Base-by-base conservation (phyloP, 495 filamentous ascomycete species). In the Staphylotrichum longicolle region DNA sequence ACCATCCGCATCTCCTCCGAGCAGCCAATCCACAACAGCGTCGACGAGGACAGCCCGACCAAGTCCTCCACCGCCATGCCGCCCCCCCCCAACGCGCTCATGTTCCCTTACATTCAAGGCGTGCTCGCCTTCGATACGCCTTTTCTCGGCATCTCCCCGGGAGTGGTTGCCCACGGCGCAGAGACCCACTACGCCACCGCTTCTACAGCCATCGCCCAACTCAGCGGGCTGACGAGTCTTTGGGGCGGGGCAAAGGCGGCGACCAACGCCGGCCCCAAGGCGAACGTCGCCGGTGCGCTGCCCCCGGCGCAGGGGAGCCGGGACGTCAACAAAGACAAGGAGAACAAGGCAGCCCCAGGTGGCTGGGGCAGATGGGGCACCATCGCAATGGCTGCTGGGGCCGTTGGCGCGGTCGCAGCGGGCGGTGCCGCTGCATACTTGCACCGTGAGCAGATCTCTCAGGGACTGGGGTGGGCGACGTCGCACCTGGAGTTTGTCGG, bases 401-500 rank as follows among this genome's bases (percentile, higher is more conserved):
- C 87, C 0, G 91, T 88, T 0, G 85, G 86, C 0, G 90, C 91
- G 2, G 82, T 95, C 0, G 90, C 90, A 0, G 93, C 91, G 0
- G 91, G 89, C n/a, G 89, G 91, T 6, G 91, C 90, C 5, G 92
- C 91, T 2, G 87, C 93, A 12, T 98, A 96, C 72, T 72, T 90
- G 44, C 90, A 93, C 65, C 82, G 89, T 14, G 89, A 96, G 9
- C 84, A 89, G 42, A 80, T 98, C 41, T 82, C 79, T 0, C 78
- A 85, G 27, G 86, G 90, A 0, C 86, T 85, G 76, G 77, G 72
- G 41, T 98, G 92, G 93, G 89, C 89, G 14, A 85, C 87, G 9
- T 91, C 88, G 14, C 95, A 98, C 76, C 85, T 98, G n/a, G 91
- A 93, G 70, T 98, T 98, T 66, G 88, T 98, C 3, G 92, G 93